phyloP scores from a whole-genome alignment of 257 asterid species.

The Anisodus tanguticus region DNA sequence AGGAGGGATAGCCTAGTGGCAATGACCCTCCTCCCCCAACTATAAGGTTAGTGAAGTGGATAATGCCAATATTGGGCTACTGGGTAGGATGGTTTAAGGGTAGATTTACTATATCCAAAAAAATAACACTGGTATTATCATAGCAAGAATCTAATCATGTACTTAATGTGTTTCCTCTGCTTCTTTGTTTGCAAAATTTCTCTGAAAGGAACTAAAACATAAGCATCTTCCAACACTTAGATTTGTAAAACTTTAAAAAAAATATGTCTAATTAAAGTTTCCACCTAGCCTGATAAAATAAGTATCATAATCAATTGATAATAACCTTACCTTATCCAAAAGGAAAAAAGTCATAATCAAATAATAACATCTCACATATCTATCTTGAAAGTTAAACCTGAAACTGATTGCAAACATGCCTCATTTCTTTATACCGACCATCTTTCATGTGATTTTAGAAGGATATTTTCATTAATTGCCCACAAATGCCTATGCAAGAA shows the following conservation, averaged over 20 bases:
- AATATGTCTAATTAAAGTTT: background rate
- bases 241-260: background rate
- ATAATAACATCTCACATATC: background rate
- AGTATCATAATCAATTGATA: background rate
- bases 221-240: background rate
- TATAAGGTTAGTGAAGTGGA: background rate
- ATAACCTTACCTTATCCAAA: background rate
- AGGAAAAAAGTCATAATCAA: background rate
- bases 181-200: background rate
- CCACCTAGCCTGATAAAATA: background rate
- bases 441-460: conserved; percentile 1
- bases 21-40: background rate
- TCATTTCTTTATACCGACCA: background rate
- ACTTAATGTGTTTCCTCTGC: background rate
- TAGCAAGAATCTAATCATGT: background rate
- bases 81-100: background rate
- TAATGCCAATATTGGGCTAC: background rate
- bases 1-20: background rate
- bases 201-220: background rate
- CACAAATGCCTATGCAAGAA: background rate
- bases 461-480: background rate
- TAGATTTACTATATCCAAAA: background rate
- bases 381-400: background rate
- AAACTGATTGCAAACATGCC: background rate
- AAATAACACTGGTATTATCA: background rate